Evolutionary conservation across 345 rosid genomes (phyloP).

Genomic region (Trapa incisa): DNA sequence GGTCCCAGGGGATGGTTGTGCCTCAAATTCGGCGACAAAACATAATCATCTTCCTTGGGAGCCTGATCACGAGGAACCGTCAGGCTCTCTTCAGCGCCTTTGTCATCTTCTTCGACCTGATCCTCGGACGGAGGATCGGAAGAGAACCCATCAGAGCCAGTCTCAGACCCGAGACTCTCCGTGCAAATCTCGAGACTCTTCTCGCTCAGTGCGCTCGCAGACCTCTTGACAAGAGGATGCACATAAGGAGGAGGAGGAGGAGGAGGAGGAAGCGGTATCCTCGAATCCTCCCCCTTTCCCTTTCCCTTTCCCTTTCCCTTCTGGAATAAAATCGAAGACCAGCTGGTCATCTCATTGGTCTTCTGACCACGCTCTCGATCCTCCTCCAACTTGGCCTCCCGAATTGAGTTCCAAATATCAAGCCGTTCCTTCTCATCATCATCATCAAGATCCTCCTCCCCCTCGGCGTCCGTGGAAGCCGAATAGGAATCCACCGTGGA

Average conservation of each 20-base stretch:
- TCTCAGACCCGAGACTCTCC: constrained; percentile 97
- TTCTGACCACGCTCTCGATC: constrained; percentile 16
- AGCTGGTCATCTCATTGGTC: constrained; percentile 29
- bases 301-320: constrained; percentile 28
- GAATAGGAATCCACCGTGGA: constrained; percentile 16
- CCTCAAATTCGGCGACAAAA: not conserved
- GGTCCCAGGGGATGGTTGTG: constrained; percentile 1
- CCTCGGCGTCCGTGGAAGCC: constrained; percentile 15
- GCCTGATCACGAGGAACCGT: not conserved
- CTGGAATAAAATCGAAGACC: constrained; percentile 49
- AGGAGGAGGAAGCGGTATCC: constrained; percentile 45
- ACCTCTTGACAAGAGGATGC: constrained; percentile 59
- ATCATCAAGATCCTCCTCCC: constrained; percentile 16
- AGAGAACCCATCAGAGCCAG: constrained; percentile 81
- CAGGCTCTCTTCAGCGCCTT: constrained; percentile 10
- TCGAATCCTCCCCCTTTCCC: constrained; percentile 23
- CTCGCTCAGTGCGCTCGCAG: constrained; percentile 44
- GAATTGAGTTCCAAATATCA: constrained; percentile 45
- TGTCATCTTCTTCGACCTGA: constrained; percentile 31
- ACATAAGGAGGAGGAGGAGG: constrained; percentile 49
- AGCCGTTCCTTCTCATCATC: constrained; percentile 9
- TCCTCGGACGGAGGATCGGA: constrained; percentile 50
- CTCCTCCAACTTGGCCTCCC: constrained; percentile 19
- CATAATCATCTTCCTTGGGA: not conserved
- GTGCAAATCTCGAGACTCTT: constrained; percentile 90